phyloP scores from a whole-genome alignment of 108 stramenopile species.

The Conticribra guillardii region DNA sequence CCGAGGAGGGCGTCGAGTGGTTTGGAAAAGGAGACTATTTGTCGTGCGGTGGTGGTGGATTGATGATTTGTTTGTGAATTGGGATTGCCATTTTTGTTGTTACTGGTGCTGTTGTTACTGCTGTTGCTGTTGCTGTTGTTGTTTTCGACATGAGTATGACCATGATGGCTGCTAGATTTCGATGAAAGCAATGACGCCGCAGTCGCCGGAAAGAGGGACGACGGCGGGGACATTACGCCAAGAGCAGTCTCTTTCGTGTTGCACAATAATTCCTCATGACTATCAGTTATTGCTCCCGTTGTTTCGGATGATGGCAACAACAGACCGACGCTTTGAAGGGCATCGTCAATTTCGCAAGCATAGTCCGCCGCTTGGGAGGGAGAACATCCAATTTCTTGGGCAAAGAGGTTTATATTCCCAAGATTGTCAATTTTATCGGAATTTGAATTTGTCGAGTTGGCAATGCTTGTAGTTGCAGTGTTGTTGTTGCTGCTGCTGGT shows the following conservation, averaged over 20 bases:
- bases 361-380: slow-evolving; percentile 38
- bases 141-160: no score
- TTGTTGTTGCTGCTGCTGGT: background rate
- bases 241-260: background rate
- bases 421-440: background rate
- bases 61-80: slow-evolving; percentile 2
- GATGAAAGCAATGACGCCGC: slow-evolving; percentile 41
- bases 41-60: slow-evolving; percentile 13
- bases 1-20: slow-evolving; percentile 81
- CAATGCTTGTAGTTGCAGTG: background rate
- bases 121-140: no score
- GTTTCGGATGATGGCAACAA: no score
- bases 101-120: no score
- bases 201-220: slow-evolving; percentile 14
- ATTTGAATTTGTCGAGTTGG: no score
- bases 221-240: background rate
- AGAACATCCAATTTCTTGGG: slow-evolving; percentile 39
- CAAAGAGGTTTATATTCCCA: slow-evolving; percentile 2
- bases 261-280: no score
- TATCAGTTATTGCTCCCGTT: no score
- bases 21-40: slow-evolving; percentile 82
- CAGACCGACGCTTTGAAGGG: slow-evolving; percentile 29
- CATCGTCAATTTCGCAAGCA: slow-evolving; percentile 36
- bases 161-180: slow-evolving; percentile 14
- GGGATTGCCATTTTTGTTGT: no score